Base-by-base conservation (phyloP, 2,329 filamentous ascomycete genomes). In the Helminthosporium solani region DNA sequence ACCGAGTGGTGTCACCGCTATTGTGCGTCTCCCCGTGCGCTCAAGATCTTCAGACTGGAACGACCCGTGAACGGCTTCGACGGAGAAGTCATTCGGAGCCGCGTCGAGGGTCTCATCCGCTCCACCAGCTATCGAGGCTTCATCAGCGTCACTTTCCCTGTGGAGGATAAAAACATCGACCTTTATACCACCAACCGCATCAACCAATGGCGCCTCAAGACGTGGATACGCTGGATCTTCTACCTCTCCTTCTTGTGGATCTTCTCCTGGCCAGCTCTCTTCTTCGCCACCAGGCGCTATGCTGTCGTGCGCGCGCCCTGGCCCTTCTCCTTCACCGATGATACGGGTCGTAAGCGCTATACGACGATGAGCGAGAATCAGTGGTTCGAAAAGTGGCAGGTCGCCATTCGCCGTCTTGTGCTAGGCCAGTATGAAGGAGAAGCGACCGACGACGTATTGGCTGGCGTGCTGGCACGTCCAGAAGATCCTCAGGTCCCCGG, bases 211-310 rank as follows among this genome's bases (percentile, higher is more conserved):
- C 81, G 87, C 0, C 72, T 83, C 36, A 84, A 77, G 1, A 65
- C 63, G 6, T 88, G 83, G 83, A 73, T 89, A 35, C 73, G 78
- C 33, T 80, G 81, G 75, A 35, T 88, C 8, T 88, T 84, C 70
- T 83, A 81, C 61, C 64, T 87, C 5, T 83, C 83, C 0, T 81
- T 89, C 49, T 67, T 87, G 11, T 86, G 86, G 77, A 60, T 90
- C 46, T 75, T 90, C 55, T 74, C 80, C 2, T 90, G 87, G 87
- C 87, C 87, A 0, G 78, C 80, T 46, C 75, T 90, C 11, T 84
- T 81, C 69, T 77, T 88, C 62, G 70, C 78, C 15, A 90, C 87
- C 1, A 82, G 80, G 61, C 76, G 80, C 39, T 90, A 84, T 71
- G 78, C 85, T 52, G 83, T 87, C 2, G 77, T 82, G 2, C 73